These are phyloP conservation scores for Byssoonygena ceratinophila DNA, from an alignment of 2,329 filamentous ascomycete species.

Conservation along the genomic window DNA sequence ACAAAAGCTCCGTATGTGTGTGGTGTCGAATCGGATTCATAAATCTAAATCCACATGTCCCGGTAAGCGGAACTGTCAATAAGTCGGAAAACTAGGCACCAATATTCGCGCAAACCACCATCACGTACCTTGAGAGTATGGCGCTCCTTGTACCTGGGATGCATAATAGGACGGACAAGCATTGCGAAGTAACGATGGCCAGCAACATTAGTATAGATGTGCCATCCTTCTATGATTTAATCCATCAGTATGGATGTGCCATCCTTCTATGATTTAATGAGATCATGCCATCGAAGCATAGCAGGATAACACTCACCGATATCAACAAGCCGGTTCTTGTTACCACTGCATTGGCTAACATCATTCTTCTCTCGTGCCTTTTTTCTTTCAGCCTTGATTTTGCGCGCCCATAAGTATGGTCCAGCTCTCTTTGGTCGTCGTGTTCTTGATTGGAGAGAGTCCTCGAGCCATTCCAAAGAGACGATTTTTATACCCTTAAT, in stretches of 20 bases:
- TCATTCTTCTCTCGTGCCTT: constrained; percentile 29
- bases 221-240: no score
- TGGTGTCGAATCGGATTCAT: constrained; percentile 52
- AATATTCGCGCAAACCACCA: neutral
- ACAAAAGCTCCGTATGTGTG: constrained; percentile 52
- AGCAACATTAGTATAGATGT: constrained; percentile 52
- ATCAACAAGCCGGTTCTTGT: neutral
- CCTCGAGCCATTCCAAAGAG: constrained; percentile 39
- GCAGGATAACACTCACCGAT: neutral
- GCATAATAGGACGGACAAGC: constrained; percentile 45
- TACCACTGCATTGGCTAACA: neutral
- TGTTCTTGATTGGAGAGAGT: constrained; percentile 31
- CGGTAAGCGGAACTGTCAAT: neutral
- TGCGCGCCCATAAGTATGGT: constrained; percentile 24
- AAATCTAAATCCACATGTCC: constrained; percentile 44
- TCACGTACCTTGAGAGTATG: constrained; percentile 49
- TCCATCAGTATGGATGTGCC: constrained; percentile 56
- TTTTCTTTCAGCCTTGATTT: constrained; percentile 29
- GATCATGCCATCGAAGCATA: neutral
- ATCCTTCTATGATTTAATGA: constrained; percentile 39
- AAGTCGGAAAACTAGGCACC: neutral
- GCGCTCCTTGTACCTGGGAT: constrained; percentile 45
- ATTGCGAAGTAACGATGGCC: constrained; percentile 55
- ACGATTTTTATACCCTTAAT: constrained; percentile 36
- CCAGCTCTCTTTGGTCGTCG: constrained; percentile 27